A percentile compares a stretch with the other conserved stretches of the same genome.
These are phyloP conservation scores for Exophiala calicioides DNA, from an alignment of 2,329 filamentous ascomycete genomes.

Conservation along the genomic window DNA sequence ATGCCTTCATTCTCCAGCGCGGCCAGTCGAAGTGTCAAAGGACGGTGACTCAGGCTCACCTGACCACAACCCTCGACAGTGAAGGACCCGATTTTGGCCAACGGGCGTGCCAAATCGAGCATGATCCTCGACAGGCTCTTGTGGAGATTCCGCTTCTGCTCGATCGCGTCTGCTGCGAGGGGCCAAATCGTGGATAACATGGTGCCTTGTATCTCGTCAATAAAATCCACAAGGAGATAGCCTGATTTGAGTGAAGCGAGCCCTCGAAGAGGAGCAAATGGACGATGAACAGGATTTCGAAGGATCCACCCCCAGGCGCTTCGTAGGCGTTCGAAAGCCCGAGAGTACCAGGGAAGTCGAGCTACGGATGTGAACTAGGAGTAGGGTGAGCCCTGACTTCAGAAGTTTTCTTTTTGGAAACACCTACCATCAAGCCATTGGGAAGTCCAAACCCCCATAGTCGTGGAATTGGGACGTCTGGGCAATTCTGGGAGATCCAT, in stretches of 20 bases:
- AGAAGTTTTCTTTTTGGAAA: slow-evolving; percentile 24
- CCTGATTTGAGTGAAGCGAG: slow-evolving; percentile 9
- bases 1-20: slow-evolving; percentile 24
- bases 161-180: background rate
- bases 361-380: slow-evolving; percentile 38
- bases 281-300: background rate
- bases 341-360: slow-evolving; percentile 3
- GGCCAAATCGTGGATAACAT: slow-evolving; percentile 21
- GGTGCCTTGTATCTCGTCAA: slow-evolving; percentile 18
- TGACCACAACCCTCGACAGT: slow-evolving; percentile 32
- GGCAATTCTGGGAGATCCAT: slow-evolving; percentile 19
- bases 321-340: background rate
- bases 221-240: slow-evolving; percentile 26
- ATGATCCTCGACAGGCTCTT: slow-evolving; percentile 1
- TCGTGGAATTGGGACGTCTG: slow-evolving; percentile 20
- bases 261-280: background rate
- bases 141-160: background rate
- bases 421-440: background rate
- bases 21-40: slow-evolving; percentile 7
- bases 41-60: slow-evolving; percentile 12
- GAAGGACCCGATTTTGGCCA: slow-evolving; percentile 23
- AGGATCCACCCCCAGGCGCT: background rate
- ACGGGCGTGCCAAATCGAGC: slow-evolving; percentile 3
- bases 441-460: slow-evolving; percentile 34
- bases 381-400: slow-evolving; percentile 48